Conservation (phyloP, 805 yeast genomes). For the Ogataea nitratoaversa region DNA sequence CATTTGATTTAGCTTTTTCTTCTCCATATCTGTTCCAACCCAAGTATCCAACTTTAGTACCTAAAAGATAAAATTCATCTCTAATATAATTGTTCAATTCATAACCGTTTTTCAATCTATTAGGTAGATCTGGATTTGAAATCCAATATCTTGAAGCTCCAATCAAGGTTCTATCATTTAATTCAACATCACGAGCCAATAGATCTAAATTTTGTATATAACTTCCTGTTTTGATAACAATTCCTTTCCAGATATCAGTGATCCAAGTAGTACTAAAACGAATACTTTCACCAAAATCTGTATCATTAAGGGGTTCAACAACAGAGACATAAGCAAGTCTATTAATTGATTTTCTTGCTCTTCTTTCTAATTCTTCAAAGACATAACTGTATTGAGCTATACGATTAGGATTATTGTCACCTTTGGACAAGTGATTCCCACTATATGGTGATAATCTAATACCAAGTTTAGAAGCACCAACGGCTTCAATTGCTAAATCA, state of each 20-base stretch:
- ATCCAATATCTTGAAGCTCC: constrained; percentile 37
- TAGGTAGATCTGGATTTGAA: constrained; percentile 41
- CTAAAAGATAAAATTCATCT: constrained; percentile 31
- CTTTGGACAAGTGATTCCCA: constrained; percentile 35
- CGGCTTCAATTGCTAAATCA: constrained; percentile 43
- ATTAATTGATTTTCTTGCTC: constrained; percentile 30
- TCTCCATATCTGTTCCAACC: constrained; percentile 17
- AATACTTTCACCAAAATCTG: constrained; percentile 1
- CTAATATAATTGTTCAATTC: constrained; percentile 38
- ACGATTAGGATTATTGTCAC: constrained; percentile 34
- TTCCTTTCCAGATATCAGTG: constrained; percentile 33
- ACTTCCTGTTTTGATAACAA: constrained; percentile 21
- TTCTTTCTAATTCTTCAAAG: constrained; percentile 35
- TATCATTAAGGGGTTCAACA: constrained; percentile 24
- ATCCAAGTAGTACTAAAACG: constrained; percentile 16
- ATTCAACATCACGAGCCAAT: constrained; percentile 16
- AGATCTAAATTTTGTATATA: constrained; percentile 23
- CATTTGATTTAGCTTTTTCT: not conserved
- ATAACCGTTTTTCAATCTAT: constrained; percentile 34
- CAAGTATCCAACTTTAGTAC: constrained; percentile 12
- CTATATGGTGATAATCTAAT: constrained; percentile 47
- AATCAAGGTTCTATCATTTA: constrained; percentile 41
- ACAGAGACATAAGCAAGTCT: constrained; percentile 24
- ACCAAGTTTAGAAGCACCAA: constrained; percentile 48
- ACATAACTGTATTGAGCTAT: constrained; percentile 36